Conservation (phyloP, 495 filamentous ascomycete genomes). For the Articulospora tetracladia region DNA sequence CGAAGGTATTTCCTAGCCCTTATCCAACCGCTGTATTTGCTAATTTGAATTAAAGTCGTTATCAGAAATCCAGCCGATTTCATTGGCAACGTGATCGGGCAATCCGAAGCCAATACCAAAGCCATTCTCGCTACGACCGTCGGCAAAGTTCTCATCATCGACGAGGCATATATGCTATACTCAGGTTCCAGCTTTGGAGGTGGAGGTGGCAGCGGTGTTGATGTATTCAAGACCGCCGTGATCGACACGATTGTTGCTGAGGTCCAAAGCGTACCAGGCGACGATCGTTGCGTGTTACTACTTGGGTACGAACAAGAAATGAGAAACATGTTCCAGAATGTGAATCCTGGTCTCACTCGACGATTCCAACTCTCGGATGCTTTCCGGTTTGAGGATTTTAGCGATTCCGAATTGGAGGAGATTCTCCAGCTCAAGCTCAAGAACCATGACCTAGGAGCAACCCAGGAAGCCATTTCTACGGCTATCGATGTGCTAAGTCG, state of each 20-base stretch:
- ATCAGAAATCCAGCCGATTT: slow-evolving; percentile 74
- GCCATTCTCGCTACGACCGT: slow-evolving; percentile 60
- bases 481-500: slow-evolving; percentile 39
- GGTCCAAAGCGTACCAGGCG: slow-evolving; percentile 70
- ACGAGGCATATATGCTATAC: slow-evolving; percentile 67
- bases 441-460: slow-evolving; percentile 39
- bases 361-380: slow-evolving; percentile 63
- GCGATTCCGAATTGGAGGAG: slow-evolving; percentile 46
- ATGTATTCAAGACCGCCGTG: slow-evolving; percentile 61
- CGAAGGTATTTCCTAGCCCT: slow-evolving; percentile 43
- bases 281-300: slow-evolving; percentile 74
- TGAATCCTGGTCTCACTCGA: slow-evolving; percentile 69
- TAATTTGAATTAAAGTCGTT: slow-evolving; percentile 40
- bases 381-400: slow-evolving; percentile 72
- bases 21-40: not conserved
- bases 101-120: slow-evolving; percentile 69
- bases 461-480: slow-evolving; percentile 34
- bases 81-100: slow-evolving; percentile 56
- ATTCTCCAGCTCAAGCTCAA: slow-evolving; percentile 59
- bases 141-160: slow-evolving; percentile 74
- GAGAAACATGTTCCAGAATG: slow-evolving; percentile 73
- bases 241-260: slow-evolving; percentile 82
- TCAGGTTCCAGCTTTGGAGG: slow-evolving; percentile 13
- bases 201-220: slow-evolving; percentile 23
- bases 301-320: slow-evolving; percentile 78